These are phyloP conservation scores for Phytophthora sansomeana DNA, from an alignment of 352 stramenopile genomes.

Conservation along the genomic window DNA sequence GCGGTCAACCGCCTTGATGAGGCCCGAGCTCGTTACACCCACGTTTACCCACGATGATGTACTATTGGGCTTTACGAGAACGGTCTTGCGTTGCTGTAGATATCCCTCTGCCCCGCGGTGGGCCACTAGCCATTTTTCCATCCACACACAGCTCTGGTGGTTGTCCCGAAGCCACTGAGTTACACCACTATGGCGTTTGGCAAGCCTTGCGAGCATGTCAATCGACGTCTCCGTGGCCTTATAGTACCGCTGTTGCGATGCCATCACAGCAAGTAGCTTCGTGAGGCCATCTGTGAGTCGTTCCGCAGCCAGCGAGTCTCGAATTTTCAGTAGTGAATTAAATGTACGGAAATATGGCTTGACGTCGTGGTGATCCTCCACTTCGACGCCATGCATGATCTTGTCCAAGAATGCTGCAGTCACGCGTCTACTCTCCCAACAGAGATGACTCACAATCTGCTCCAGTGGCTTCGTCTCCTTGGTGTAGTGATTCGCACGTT, in stretches of 20 bases:
- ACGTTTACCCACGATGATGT: slow-evolving; percentile 85
- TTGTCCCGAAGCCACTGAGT: slow-evolving; percentile 75
- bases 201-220: slow-evolving; percentile 86
- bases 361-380: slow-evolving; percentile 85
- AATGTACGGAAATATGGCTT: slow-evolving; percentile 92
- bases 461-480: slow-evolving; percentile 85
- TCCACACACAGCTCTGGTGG: slow-evolving; percentile 72
- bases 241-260: slow-evolving; percentile 87
- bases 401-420: slow-evolving; percentile 66
- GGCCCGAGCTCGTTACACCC: slow-evolving; percentile 55
- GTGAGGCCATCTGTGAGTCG: slow-evolving; percentile 77
- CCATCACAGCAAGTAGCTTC: slow-evolving; percentile 78
- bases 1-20: slow-evolving; percentile 73
- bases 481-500: slow-evolving; percentile 76
- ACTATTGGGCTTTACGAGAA: slow-evolving; percentile 87
- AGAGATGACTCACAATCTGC: slow-evolving; percentile 81
- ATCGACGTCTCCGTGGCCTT: slow-evolving; percentile 88
- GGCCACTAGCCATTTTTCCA: slow-evolving; percentile 82
- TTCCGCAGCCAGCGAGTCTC: slow-evolving; percentile 68
- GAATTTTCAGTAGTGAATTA: slow-evolving; percentile 80
- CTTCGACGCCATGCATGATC: slow-evolving; percentile 80
- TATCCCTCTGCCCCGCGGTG: slow-evolving; percentile 74
- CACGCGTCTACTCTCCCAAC: slow-evolving; percentile 75
- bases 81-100: slow-evolving; percentile 78
- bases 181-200: slow-evolving; percentile 77